Evolutionary conservation across 2,329 filamentous ascomycete species (phyloP), one percentile per base, ranked within the genome.

Genomic region (Orbilia quercus): DNA sequence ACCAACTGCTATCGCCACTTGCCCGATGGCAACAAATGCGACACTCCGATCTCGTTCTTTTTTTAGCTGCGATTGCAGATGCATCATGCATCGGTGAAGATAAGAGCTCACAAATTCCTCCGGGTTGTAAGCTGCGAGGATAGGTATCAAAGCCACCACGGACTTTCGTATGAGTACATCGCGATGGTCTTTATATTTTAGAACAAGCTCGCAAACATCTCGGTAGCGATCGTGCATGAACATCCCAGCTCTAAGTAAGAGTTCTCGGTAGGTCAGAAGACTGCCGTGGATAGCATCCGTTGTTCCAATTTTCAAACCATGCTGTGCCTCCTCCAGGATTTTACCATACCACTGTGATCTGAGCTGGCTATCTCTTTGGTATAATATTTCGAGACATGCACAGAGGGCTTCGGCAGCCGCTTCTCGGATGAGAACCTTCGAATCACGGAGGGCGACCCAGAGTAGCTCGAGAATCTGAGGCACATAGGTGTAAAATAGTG

Each of bases 191-290:
- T 96, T 96, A 80, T 96, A 91, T 74, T 91, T 90, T 76, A 94
- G 89, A 36, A 97, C 91, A 75, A 95, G 93, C 75, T 99, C 95
- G 80, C 94, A 98, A 9, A 92, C 90, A 77, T 96, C 91, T 69
- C 90, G 88, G 81, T 98, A 99, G 79, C 93, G 88, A 40, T 93
- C 91, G 78, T 96, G 92, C 95, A 99, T 98, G 81, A 96, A 99
- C 94, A 99, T 99, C 77, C 92, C 93, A 59, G 95, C 95, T 80
- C 96, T 94, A 75, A 95, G 88, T 16, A 99, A 87, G 51, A 99
- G 86, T 82, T 98, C 94, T 80, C 94, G 96, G 78, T 98, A 85
- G 0, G 96, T 92, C 18, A 99, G 85, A 42, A 99, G 85, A 1
- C 94, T 97, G n/a, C 92, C 95, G 79, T 99, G 96, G 44, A 96